Evolutionary conservation across 352 stramenopile species (phyloP), one percentile per base, ranked within the genome.

Genomic region (Globisporangium cederbergense): DNA sequence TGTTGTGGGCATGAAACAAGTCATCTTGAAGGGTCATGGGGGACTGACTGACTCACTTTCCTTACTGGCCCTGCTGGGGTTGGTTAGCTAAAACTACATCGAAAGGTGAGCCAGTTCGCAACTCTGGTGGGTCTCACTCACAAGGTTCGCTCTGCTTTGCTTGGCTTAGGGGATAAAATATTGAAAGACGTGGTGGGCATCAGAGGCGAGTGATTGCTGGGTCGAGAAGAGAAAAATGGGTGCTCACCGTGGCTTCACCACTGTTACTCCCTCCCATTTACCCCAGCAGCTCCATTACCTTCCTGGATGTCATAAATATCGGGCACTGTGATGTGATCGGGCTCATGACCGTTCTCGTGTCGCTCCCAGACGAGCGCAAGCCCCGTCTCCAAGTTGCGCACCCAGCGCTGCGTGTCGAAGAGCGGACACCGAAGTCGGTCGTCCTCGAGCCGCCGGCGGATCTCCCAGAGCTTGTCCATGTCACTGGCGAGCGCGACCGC

Each of bases 401-500:
- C 83, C 86, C 78, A 96, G 2, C 81, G 86, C 55, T 75, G 62
- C 0, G 81, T 95, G 72, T 97, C 88, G 53, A 97, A 96, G 47
- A 96, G 73, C 34, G 86, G 83, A 46, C 76, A 93, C 22, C 52
- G 77, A 18, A 83, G 43, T 4, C 88, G 78, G 18, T 79, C 73
- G n/a, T 89, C 75, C 55, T 96, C 85, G 3, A 96, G 76, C 3
- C 75, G 74, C 20, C 81, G 79, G 1, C 90, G 86, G 3, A 96
- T 60, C 60, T 85, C 69, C 77, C 82, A 95, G 30, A 97, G 68
- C 40, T 78, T 79, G 54, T 97, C 88, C 64, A 87, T 79, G 68
- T 98, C 90, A 36, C 78, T 92, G 7, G 91, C 93, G 18, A 98
- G 77, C 28, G 79, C 65, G 11, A 98, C 91, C 0, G 92, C 92